Conservation (phyloP, 139 green algal species). For the Edaphochlamys debaryana region DNA sequence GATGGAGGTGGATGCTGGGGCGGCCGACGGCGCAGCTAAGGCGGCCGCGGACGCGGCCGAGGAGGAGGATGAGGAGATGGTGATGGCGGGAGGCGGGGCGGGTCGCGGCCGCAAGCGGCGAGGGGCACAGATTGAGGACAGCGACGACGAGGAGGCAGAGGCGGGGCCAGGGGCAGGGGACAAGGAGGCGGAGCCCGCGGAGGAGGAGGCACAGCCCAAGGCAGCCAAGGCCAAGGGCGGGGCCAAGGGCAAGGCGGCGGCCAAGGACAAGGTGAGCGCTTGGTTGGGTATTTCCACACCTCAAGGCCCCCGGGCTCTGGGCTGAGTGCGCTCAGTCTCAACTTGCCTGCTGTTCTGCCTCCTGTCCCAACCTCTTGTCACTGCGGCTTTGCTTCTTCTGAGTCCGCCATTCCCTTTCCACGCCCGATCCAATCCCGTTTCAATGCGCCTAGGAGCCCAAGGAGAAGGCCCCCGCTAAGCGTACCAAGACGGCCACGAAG, state of each 20-base stretch:
- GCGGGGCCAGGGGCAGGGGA: not conserved
- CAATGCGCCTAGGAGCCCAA: not conserved
- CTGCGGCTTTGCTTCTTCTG: no score
- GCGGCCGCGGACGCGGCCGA: not conserved
- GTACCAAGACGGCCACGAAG: not conserved
- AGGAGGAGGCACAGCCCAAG: not conserved
- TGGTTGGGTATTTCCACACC: no score
- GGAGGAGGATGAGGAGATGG: not conserved
- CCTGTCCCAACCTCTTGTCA: no score
- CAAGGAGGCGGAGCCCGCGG: not conserved
- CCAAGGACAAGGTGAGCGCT: no score
- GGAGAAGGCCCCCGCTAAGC: constrained; percentile 15
- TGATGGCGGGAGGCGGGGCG: not conserved
- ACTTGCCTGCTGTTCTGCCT: no score
- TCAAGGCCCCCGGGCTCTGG: no score
- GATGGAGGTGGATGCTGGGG: no score
- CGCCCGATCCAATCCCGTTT: no score
- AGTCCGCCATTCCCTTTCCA: no score
- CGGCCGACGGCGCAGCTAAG: no score
- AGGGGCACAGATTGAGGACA: constrained; percentile 14
- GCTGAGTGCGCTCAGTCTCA: no score
- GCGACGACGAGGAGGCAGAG: constrained; percentile 13
- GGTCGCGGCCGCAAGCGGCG: constrained; percentile 4
- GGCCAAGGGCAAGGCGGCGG: not conserved
- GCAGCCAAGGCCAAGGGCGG: not conserved